Percentiles rank a stretch among this genome's conserved stretches.
These are phyloP conservation scores for Paecilomyces variotii DNA, from an alignment of 2,329 filamentous ascomycete species.

Conservation along the genomic window DNA sequence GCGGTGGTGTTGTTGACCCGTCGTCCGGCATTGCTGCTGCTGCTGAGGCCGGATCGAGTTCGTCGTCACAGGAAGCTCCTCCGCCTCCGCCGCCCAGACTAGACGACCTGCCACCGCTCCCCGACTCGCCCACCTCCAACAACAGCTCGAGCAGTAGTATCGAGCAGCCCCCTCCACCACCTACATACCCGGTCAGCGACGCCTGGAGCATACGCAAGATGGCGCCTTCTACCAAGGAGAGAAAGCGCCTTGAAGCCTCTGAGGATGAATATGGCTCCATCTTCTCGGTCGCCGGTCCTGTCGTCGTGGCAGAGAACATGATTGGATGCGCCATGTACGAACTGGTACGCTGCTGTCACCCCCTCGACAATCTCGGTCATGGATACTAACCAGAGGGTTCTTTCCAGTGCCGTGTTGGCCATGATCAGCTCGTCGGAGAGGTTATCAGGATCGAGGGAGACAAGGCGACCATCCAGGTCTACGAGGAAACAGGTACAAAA, in stretches of 20 bases:
- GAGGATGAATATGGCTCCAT: slow-evolving; percentile 56
- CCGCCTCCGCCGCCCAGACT: slow-evolving; percentile 28
- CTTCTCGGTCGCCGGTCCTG: slow-evolving; percentile 72
- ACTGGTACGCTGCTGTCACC: slow-evolving; percentile 53
- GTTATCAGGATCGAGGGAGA: slow-evolving; percentile 96
- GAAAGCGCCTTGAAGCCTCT: slow-evolving; percentile 37
- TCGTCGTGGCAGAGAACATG: slow-evolving; percentile 97
- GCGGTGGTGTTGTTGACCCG: slow-evolving; percentile 34
- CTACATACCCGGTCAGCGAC: slow-evolving; percentile 16
- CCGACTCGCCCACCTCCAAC: slow-evolving; percentile 30
- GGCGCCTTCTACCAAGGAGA: slow-evolving; percentile 38
- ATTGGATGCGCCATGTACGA: slow-evolving; percentile 99
- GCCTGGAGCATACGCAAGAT: slow-evolving; percentile 26
- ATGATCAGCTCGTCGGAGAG: slow-evolving; percentile 88
- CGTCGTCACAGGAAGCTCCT: slow-evolving; percentile 17
- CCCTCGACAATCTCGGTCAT: slow-evolving; percentile 1
- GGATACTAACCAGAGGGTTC: slow-evolving; percentile 2
- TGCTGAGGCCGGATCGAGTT: slow-evolving; percentile 11
- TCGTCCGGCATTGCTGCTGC: slow-evolving; percentile 20
- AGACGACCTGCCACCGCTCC: slow-evolving; percentile 38
- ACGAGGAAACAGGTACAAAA: slow-evolving; percentile 82
- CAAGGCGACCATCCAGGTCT: slow-evolving; percentile 96
- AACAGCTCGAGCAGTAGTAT: slow-evolving; percentile 8
- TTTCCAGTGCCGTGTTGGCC: slow-evolving; percentile 73
- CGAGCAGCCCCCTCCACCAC: slow-evolving; percentile 14